Evolutionary conservation across 768 basidiomycete species (phyloP).

Genomic region (Boletellus ananas): DNA sequence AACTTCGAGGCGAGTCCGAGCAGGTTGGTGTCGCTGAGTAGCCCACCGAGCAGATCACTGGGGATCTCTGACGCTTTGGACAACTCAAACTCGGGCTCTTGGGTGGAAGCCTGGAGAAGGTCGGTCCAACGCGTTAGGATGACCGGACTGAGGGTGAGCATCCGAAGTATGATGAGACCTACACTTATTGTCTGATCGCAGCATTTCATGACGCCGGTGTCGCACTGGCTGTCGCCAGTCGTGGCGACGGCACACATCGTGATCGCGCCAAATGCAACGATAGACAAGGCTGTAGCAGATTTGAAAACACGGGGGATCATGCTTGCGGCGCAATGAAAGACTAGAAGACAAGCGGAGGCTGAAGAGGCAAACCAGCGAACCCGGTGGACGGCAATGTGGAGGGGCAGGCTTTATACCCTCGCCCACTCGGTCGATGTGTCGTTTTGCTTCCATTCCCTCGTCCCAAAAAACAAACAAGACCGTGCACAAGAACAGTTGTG

Average conservation of each 20-base stretch:
- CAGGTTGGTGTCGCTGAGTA: background rate
- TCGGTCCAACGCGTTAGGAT: background rate
- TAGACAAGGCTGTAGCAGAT: slow-evolving; percentile 9
- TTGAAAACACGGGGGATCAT: slow-evolving; percentile 15
- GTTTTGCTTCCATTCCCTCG: background rate
- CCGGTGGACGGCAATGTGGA: background rate
- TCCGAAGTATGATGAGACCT: background rate
- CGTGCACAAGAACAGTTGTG: background rate
- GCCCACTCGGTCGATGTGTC: slow-evolving; percentile 5
- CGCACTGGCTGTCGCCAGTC: background rate
- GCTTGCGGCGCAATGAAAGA: background rate
- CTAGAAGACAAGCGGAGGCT: background rate
- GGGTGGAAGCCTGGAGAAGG: background rate
- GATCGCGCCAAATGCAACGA: slow-evolving; percentile 6
- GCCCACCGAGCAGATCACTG: background rate
- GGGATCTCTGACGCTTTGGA: background rate
- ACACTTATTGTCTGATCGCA: slow-evolving; percentile 1
- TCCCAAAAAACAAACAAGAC: background rate
- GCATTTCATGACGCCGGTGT: slow-evolving; percentile 10
- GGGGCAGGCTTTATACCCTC: slow-evolving; percentile 10
- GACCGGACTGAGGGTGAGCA: background rate
- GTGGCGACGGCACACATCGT: background rate
- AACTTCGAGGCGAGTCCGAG: background rate
- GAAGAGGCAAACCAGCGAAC: background rate
- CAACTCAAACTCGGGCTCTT: background rate